A percentile compares a stretch with the other conserved stretches of the same genome.
phyloP scores from a whole-genome alignment of 1,139 yeast genomes.

The Hyphopichia pseudoburtonii region DNA sequence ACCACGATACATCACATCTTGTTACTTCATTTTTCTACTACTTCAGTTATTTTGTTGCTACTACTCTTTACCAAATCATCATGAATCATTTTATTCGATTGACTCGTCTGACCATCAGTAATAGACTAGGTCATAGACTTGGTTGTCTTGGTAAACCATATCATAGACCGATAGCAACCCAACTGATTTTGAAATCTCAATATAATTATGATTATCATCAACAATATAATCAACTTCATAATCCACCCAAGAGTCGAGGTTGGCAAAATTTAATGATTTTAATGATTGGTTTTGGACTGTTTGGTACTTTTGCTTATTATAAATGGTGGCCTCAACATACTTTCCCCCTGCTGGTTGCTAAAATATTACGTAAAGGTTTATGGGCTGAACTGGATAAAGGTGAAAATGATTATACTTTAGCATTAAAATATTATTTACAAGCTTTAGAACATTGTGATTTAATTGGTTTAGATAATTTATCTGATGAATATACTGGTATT shows the following conservation, averaged over 20 bases:
- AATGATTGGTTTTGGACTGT: conserved; percentile 14
- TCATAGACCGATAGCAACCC: neutral
- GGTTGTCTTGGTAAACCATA: no score
- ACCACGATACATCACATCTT: no score
- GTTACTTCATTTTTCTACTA: no score
- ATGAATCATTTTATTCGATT: no score
- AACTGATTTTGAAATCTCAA: neutral
- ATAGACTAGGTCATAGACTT: no score
- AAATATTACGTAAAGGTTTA: conserved; percentile 66
- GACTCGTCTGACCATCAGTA: no score
- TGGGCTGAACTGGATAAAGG: conserved; percentile 83
- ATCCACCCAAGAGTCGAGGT: conserved; percentile 19
- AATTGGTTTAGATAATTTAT: conserved; percentile 49
- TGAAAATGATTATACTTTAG: conserved; percentile 60
- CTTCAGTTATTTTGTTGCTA: no score
- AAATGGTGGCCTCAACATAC: conserved; percentile 63
- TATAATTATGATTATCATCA: conserved; percentile 5
- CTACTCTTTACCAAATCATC: no score
- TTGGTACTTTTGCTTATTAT: conserved; percentile 41
- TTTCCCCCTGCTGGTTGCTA: conserved; percentile 61
- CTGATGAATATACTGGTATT: conserved; percentile 64
- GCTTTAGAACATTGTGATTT: conserved; percentile 47
- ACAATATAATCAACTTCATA: conserved; percentile 13
- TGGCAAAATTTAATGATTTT: conserved; percentile 25
- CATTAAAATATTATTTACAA: conserved; percentile 66